Percentiles rank a stretch among this genome's conserved stretches.
Conservation (phyloP, 225 moss, liverwort and hornwort species). For the Physcomitrellopsis africana region DNA sequence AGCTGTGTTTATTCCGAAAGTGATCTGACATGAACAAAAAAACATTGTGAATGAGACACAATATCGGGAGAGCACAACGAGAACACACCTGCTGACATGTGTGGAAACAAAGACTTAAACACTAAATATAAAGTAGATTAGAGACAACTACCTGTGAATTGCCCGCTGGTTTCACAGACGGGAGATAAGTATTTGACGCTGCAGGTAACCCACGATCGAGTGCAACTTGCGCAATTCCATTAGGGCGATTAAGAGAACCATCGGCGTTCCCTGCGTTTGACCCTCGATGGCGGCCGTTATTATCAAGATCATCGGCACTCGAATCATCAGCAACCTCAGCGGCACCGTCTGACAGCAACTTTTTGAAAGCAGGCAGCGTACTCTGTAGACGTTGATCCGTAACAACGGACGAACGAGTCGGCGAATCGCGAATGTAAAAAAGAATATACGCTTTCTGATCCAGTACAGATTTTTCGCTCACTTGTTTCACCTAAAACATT, state of each 20-base stretch:
- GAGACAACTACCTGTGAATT: slow-evolving; percentile 67
- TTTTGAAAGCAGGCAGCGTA: slow-evolving; percentile 53
- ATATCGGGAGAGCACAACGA: too few species aligned
- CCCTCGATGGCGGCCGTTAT: slow-evolving; percentile 30
- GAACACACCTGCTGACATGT: too few species aligned
- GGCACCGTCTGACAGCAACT: slow-evolving; percentile 62
- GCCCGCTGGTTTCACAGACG: slow-evolving; percentile 61
- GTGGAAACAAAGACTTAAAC: too few species aligned
- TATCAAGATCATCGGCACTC: slow-evolving; percentile 55
- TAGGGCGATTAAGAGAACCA: slow-evolving; percentile 8
- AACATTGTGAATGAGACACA: neutral
- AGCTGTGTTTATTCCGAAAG: slow-evolving; percentile 36
- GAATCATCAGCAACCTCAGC: slow-evolving; percentile 59
- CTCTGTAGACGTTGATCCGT: slow-evolving; percentile 44
- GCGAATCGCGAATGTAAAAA: slow-evolving; percentile 80
- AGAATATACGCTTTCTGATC: slow-evolving; percentile 98
- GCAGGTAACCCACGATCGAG: slow-evolving; percentile 13
- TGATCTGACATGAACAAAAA: slow-evolving; percentile 26
- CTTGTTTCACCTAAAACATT: slow-evolving; percentile 79
- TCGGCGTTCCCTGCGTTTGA: slow-evolving; percentile 23
- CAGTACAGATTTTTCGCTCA: slow-evolving; percentile 85
- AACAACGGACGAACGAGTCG: slow-evolving; percentile 33
- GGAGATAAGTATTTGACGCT: slow-evolving; percentile 23
- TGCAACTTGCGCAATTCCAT: slow-evolving; percentile 18
- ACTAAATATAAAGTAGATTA: neutral